Evolutionary conservation across 345 rosid genomes (phyloP).

Genomic region (Gossypium sturtianum): DNA sequence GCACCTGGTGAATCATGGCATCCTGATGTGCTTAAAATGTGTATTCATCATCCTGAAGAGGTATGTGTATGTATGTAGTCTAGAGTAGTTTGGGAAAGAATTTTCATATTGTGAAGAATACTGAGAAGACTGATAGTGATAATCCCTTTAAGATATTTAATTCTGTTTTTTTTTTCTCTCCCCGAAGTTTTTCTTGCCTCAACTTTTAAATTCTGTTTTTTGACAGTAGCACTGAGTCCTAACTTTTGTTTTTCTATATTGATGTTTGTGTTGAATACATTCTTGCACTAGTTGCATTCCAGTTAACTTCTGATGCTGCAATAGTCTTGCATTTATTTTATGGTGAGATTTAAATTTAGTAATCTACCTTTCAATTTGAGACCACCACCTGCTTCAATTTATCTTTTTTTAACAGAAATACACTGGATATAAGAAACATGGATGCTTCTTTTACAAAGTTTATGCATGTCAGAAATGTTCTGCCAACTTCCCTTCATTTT

Average conservation of each 20-base stretch:
- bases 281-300: neutral
- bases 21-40: slow-evolving; percentile 78
- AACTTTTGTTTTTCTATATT: neutral
- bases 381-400: neutral
- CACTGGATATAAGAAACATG: neutral
- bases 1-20: slow-evolving; percentile 97
- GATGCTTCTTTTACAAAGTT: neutral
- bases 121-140: neutral
- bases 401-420: neutral
- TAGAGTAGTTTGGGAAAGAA: neutral
- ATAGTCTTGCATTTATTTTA: neutral
- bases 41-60: slow-evolving; percentile 89
- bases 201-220: neutral
- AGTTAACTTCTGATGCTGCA: neutral
- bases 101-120: neutral
- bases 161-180: neutral
- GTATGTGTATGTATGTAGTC: slow-evolving; percentile 28
- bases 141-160: neutral
- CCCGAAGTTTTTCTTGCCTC: neutral
- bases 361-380: neutral
- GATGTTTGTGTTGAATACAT: neutral
- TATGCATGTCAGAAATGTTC: neutral
- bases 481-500: slow-evolving; percentile 3
- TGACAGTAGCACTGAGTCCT: neutral
- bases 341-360: neutral